A percentile compares a stretch with the other conserved stretches of the same genome.
Evolutionary conservation across 2,329 filamentous ascomycete species (phyloP).

Genomic region (Colletotrichum sp.): DNA sequence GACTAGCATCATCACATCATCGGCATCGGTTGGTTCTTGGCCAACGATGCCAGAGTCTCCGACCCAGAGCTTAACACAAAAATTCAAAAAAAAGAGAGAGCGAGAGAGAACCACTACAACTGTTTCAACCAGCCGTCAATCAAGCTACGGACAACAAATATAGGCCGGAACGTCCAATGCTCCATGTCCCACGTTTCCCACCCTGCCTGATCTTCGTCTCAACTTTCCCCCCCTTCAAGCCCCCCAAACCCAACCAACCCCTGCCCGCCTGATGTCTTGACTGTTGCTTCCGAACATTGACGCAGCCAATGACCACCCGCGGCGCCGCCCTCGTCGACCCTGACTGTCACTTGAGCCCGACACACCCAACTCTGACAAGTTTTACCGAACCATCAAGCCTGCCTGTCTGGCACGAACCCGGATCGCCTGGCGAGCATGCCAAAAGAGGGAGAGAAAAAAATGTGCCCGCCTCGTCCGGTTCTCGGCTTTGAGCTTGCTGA

Average conservation of each 20-base stretch:
- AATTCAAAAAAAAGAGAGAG: not conserved
- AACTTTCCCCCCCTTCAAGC: not conserved
- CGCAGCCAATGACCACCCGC: not conserved
- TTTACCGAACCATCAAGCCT: not conserved
- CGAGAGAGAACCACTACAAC: not conserved
- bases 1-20: not conserved
- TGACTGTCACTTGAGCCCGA: constrained; percentile 5
- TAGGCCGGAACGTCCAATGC: constrained; percentile 12
- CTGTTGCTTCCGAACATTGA: not conserved
- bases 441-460: not conserved
- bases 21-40: not conserved
- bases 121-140: constrained; percentile 8
- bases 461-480: constrained; percentile 7
- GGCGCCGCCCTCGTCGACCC: not conserved
- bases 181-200: constrained; percentile 11
- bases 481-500: constrained; percentile 6
- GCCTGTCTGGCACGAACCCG: not conserved
- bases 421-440: not conserved
- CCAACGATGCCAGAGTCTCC: not conserved
- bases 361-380: not conserved
- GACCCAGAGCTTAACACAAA: not conserved
- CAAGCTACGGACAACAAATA: not conserved
- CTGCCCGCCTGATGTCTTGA: constrained; percentile 11
- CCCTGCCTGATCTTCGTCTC: constrained; percentile 20
- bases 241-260: not conserved